Evolutionary conservation across 1,139 yeast species (phyloP).

Genomic region (Candida glucosophila): DNA sequence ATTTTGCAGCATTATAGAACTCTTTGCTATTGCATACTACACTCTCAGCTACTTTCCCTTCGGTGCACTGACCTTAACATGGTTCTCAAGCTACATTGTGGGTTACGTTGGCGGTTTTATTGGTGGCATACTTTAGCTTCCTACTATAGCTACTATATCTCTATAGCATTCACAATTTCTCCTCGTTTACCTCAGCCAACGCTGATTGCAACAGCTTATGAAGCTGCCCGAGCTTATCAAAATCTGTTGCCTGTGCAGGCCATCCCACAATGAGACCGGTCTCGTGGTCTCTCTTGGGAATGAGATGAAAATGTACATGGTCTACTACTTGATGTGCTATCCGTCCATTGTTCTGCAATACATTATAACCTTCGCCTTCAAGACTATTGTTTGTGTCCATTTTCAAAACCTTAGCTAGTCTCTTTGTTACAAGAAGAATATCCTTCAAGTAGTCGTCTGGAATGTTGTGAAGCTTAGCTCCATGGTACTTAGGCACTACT

Average conservation of each 20-base stretch:
- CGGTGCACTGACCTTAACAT: slow-evolving; percentile 81
- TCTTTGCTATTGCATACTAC: slow-evolving; percentile 81
- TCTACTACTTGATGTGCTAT: slow-evolving; percentile 92
- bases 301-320: slow-evolving; percentile 94
- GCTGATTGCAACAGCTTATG: slow-evolving; percentile 56
- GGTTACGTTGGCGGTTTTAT: slow-evolving; percentile 65
- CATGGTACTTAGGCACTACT: slow-evolving; percentile 86
- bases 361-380: slow-evolving; percentile 76
- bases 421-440: slow-evolving; percentile 79
- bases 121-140: no score
- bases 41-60: slow-evolving; percentile 91
- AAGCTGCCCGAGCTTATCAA: slow-evolving; percentile 56
- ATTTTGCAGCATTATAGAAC: slow-evolving; percentile 65
- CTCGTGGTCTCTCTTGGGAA: slow-evolving; percentile 67
- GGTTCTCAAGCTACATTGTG: slow-evolving; percentile 71
- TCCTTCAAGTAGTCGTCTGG: slow-evolving; percentile 88
- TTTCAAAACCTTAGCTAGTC: slow-evolving; percentile 63
- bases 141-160: no score
- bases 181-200: slow-evolving; percentile 13
- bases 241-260: slow-evolving; percentile 78
- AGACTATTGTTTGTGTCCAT: slow-evolving; percentile 48
- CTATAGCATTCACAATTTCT: slow-evolving; percentile 20
- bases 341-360: slow-evolving; percentile 86
- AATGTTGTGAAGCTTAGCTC: slow-evolving; percentile 81
- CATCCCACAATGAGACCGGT: slow-evolving; percentile 83